Base-by-base conservation (phyloP, 2,329 filamentous ascomycete genomes). In the Colletotrichum incanum region DNA sequence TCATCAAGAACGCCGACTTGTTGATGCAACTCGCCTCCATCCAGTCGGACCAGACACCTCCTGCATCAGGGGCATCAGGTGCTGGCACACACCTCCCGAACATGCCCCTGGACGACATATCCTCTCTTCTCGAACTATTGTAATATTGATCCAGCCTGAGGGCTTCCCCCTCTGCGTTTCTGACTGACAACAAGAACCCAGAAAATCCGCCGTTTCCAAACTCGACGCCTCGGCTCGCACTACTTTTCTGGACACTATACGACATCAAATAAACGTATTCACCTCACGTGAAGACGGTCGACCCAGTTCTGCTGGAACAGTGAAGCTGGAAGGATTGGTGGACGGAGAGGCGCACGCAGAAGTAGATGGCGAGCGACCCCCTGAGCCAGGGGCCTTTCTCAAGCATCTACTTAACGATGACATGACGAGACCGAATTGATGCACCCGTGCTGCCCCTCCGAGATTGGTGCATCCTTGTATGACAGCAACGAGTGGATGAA, bases 1-100 rank as follows among this genome's bases (percentile, higher is more conserved):
- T 74, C 26, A 74, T 74, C n/a, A 74, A 72, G 3, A 65, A 72
- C 37, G 73, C 71, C n/a, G 73, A 74, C 47, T 16, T 74, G 14
- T n/a, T 73, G 63, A 70, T 73, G 26, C 60, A 71, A 20, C 62
- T 73, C 16, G 61, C 71, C 67, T 70, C 69, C 5, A 41, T 28
- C 39, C 34, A 49, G 41, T 37, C 68, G n/a, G 56, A 62, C n/a
- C 41, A 65, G 31, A 26, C 62, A 12, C 34, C 69, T 45, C 52
- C 69, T 14, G 26, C 50, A 14, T 14, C 65, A 12, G 58, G 65
- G 61, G 45, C 37, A 47, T 0, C 59, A 11, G 64, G 55, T 16
- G 7, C 43, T 18, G 68, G 23, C 43, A 26, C 18, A 12, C 49
- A 64, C 28, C 58, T 7, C 14, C 12, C 34, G 11, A 23, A 31